Conservation (phyloP, 2,329 filamentous ascomycete genomes). For the Bipolaris victoriae region DNA sequence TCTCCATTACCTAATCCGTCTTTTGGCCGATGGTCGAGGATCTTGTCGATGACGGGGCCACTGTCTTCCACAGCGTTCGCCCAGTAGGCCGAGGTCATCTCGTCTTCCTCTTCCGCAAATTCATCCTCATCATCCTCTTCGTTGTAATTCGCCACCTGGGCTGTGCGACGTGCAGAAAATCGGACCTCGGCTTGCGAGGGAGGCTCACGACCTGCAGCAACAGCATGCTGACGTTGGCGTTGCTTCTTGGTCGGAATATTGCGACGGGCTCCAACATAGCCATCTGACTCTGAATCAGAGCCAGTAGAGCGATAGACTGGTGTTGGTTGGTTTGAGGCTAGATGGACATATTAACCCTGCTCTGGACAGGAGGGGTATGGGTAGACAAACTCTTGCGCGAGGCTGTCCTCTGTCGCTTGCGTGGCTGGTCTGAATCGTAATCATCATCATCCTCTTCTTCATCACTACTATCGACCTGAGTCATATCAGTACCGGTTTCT, state of each 20-base stretch:
- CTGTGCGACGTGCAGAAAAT: slow-evolving; percentile 86
- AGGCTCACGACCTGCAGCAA: slow-evolving; percentile 64
- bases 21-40: slow-evolving; percentile 83
- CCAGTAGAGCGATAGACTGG: slow-evolving; percentile 63
- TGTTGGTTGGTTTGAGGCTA: slow-evolving; percentile 59
- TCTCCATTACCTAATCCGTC: slow-evolving; percentile 59
- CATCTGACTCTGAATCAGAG: slow-evolving; percentile 66
- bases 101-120: slow-evolving; percentile 63
- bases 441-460: slow-evolving; percentile 77
- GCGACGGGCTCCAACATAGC: slow-evolving; percentile 78
- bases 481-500: slow-evolving; percentile 24
- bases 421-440: slow-evolving; percentile 63
- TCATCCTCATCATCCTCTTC: slow-evolving; percentile 67
- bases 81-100: slow-evolving; percentile 74
- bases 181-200: slow-evolving; percentile 79
- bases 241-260: slow-evolving; percentile 74
- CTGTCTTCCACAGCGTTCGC: slow-evolving; percentile 73
- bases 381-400: slow-evolving; percentile 66
- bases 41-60: slow-evolving; percentile 84
- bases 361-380: slow-evolving; percentile 18
- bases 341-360: slow-evolving; percentile 56
- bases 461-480: slow-evolving; percentile 65
- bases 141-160: slow-evolving; percentile 73
- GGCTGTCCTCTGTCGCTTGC: slow-evolving; percentile 70
- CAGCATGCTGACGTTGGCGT: slow-evolving; percentile 70